phyloP scores from a whole-genome alignment of 768 basidiomycete genomes.

The Boletus edulis region DNA sequence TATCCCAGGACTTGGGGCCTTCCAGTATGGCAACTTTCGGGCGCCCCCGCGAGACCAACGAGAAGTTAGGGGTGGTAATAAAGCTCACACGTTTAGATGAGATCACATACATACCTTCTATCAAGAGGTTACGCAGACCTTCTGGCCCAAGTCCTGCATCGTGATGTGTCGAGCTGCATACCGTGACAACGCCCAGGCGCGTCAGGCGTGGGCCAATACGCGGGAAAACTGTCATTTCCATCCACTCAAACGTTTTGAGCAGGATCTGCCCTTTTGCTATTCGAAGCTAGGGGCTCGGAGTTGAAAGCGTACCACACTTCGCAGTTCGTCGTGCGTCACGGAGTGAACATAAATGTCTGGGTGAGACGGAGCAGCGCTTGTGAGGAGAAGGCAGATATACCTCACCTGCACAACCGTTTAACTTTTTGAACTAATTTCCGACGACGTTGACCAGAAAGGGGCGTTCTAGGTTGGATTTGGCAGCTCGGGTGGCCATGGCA shows the following conservation, averaged over 20 bases:
- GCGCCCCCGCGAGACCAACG: slow-evolving; percentile 63
- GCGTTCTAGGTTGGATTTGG: not conserved
- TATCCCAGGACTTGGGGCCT: slow-evolving; percentile 35
- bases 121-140: slow-evolving; percentile 2
- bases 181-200: slow-evolving; percentile 3
- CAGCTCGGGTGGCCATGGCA: not conserved
- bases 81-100: slow-evolving; percentile 67
- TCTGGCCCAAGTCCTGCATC: not conserved
- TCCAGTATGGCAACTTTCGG: slow-evolving; percentile 56
- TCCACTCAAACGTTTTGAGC: slow-evolving; percentile 20
- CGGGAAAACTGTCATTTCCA: not conserved
- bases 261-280: slow-evolving; percentile 21
- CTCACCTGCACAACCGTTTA: slow-evolving; percentile 8
- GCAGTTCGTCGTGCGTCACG: not conserved
- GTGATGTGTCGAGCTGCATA: slow-evolving; percentile 1
- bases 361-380: slow-evolving; percentile 9
- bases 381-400: slow-evolving; percentile 15
- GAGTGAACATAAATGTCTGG: not conserved
- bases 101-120: slow-evolving; percentile 9
- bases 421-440: slow-evolving; percentile 9
- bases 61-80: slow-evolving; percentile 67
- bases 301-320: not conserved
- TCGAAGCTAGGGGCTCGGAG: slow-evolving; percentile 3
- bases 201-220: slow-evolving; percentile 8
- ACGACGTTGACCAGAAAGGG: not conserved